Base-by-base conservation (phyloP, 352 stramenopile genomes). In the Peronospora destructor region DNA sequence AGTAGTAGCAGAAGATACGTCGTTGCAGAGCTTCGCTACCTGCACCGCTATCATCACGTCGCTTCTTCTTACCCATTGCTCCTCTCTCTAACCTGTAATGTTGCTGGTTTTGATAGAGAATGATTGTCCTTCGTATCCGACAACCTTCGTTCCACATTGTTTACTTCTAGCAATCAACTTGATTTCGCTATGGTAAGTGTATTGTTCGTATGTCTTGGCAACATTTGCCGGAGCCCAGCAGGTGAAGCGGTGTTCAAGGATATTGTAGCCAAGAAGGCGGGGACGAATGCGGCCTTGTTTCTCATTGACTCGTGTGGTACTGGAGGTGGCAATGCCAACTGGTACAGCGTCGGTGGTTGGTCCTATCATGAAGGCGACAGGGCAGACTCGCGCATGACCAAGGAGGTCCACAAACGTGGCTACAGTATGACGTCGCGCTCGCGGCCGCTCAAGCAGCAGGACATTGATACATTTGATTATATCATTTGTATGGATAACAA, bases 1-100 rank as follows among this genome's bases (percentile, higher is more conserved):
- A 97, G 72, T 97, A 97, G 67, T 95, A 97, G 73, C 88, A 97
- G 66, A 77, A 94, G 59, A 95, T 92, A 48, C 80, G 84, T 25
- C 70, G 61, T 41, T 53, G 56, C 42, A 66, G 56, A 21, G 67
- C 57, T 48, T 70, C 64, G 16, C 40, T 52, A 43, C 59, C 46
- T 11, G 42, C 64, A 25, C 46, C 64, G 23, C 46, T 73, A 30
- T 91, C 79, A 11, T 86, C 73, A 25, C 68, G 66, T n/a, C 76
- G 75, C 61, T 91, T 91, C 68, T 91, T 91, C 71, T 91, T 91
- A 53, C 79, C 79, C 79, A 91, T 90, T 11, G 4, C 26, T 11
- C 6, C 26, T 32, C 6, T 32, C 9, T 1, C 16, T 34, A 47
- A 56, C 46, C 38, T n/a, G 17, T 29, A 29, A 42, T 26, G 36